Base-by-base conservation (phyloP, 1,139 yeast species). In the Lodderomyces jiufengensis region DNA sequence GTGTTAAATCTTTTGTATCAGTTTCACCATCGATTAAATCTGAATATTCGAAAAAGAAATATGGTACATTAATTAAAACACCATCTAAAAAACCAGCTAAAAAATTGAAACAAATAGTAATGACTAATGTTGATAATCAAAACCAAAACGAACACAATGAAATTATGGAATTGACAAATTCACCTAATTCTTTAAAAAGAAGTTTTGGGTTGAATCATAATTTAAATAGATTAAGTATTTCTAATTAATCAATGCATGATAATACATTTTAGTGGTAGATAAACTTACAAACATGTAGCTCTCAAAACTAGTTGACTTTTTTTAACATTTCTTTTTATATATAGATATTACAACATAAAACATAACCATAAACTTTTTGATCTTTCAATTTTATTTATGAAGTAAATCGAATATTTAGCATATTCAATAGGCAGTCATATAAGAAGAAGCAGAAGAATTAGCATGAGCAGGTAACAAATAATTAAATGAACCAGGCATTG, bases 181-280 rank as follows among this genome's bases (percentile, higher is more conserved):
- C 40, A n/a, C 29, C 38, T n/a, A n/a, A n/a, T n/a, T n/a, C n/a
- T 3, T 22, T 41, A 15, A 34, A 36, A 21, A 15, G 44, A 18
- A 36, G 42, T 2, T 31, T 31, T 27, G 44, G 44, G 2, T 27
- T 39, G 15, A 29, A 29, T 16, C 40, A 41, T 21, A 41, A 36
- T 34, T 25, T 41, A 25, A 39, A 36, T 32, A 16, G 18, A 18
- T 20, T 28, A 11, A 28, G 15, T 18, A 18, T n/a, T n/a, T n/a
- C n/a, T n/a, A n/a, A n/a, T n/a, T n/a, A n/a, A n/a, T n/a, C n/a
- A n/a, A n/a, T n/a, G n/a, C n/a, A n/a, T n/a, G n/a, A n/a, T n/a
- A n/a, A n/a, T n/a, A n/a, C n/a, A n/a, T n/a, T n/a, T n/a, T n/a
- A n/a, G 5, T 9, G 14, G 7, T 5, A 13, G 9, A 11, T 4